phyloP scores from a whole-genome alignment of 164 flowering plant species.

The Umbellularia californica region DNA sequence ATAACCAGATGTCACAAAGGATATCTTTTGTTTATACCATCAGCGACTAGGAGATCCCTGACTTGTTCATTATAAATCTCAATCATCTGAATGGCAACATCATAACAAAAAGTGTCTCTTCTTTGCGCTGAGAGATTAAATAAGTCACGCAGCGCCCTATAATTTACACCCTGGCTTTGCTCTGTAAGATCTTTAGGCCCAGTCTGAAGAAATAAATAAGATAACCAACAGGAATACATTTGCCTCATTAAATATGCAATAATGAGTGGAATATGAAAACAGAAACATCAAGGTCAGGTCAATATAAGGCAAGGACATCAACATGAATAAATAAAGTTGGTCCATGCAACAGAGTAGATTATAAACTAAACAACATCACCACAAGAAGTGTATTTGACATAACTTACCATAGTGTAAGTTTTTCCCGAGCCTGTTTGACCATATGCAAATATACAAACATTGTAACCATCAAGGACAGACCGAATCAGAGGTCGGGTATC shows the following conservation, averaged over 20 bases:
- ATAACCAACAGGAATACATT: conserved; percentile 2
- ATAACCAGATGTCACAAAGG: conserved; percentile 37
- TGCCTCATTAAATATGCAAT: neutral
- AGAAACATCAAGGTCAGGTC: neutral
- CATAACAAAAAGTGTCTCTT: conserved; percentile 68
- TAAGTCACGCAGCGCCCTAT: conserved; percentile 79
- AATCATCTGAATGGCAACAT: conserved; percentile 92
- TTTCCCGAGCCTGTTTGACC: conserved; percentile 99
- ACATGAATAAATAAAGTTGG: neutral
- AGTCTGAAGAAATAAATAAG: conserved; percentile 37
- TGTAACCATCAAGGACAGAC: conserved; percentile 95
- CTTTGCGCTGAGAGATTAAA: conserved; percentile 79
- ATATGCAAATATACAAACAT: conserved; percentile 98
- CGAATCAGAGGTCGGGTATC: conserved; percentile 91
- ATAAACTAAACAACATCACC: neutral
- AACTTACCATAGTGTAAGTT: conserved; percentile 82
- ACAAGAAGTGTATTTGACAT: neutral
- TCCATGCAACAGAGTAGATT: neutral
- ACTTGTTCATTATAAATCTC: conserved; percentile 99
- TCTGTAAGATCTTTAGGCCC: conserved; percentile 87
- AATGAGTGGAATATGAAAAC: neutral
- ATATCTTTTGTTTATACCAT: conserved; percentile 82
- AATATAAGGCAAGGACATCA: neutral
- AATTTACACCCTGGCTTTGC: conserved; percentile 83
- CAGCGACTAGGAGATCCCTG: conserved; percentile 82